These are phyloP conservation scores for Rhodotorula sp. DNA, from an alignment of 1,284 basidiomycete genomes.

Conservation along the genomic window DNA sequence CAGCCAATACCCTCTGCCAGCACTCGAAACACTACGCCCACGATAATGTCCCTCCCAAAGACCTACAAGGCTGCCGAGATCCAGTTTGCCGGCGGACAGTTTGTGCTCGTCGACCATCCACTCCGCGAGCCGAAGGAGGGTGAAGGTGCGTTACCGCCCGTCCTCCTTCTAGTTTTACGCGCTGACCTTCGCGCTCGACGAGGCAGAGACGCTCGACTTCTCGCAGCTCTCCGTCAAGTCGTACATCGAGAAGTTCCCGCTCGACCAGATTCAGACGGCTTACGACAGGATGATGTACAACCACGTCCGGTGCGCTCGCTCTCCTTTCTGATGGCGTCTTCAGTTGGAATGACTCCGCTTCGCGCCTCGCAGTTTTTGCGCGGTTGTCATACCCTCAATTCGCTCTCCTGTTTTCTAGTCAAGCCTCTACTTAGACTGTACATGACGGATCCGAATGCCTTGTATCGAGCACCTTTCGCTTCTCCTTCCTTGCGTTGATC, in stretches of 20 bases:
- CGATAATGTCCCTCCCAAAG: background rate
- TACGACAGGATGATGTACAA: constrained; percentile 1
- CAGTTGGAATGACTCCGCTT: background rate
- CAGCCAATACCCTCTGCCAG: background rate
- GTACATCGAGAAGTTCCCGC: constrained; percentile 13
- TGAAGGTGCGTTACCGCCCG: background rate
- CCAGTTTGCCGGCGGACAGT: background rate
- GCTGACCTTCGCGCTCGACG: background rate
- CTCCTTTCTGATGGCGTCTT: background rate
- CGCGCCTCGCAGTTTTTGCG: background rate
- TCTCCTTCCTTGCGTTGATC: too few relatives aligned
- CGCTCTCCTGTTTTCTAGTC: background rate
- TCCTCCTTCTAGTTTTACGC: background rate
- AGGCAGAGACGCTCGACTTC: background rate
- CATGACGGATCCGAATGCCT: background rate
- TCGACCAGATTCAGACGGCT: constrained; percentile 19
- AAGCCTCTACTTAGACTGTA: background rate
- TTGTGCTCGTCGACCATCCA: background rate
- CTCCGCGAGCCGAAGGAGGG: background rate
- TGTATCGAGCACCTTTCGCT: too few relatives aligned
- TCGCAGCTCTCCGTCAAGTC: background rate
- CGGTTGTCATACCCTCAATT: background rate
- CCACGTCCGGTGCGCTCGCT: background rate
- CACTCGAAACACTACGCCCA: too few relatives aligned
- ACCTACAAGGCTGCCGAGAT: background rate